Percentiles rank a stretch among this genome's conserved stretches.
Evolutionary conservation across 23 red algal species (phyloP).

Genomic region (Pyropia haitanensis): DNA sequence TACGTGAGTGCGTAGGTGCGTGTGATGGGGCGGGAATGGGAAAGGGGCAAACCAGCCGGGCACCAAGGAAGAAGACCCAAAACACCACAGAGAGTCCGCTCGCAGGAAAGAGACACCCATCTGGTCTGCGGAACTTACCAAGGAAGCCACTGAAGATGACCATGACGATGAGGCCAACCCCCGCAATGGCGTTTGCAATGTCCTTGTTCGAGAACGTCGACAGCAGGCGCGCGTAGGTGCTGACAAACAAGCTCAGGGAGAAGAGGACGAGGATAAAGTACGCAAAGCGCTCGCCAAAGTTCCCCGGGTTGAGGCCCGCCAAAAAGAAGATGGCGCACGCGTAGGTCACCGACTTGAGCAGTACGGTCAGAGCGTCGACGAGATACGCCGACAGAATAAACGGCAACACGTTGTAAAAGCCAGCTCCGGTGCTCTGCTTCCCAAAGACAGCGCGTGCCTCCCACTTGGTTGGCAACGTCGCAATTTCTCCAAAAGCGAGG

Average conservation of each 20-base stretch:
- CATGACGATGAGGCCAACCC: conserved; percentile 47
- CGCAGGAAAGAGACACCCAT: too few species aligned
- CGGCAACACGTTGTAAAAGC: conserved; percentile 43
- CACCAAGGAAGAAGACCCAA: too few species aligned
- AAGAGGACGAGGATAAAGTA: conserved; percentile 32
- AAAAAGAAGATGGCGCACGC: conserved; percentile 41
- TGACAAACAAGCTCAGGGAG: conserved; percentile 24
- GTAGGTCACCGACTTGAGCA: conserved; percentile 13
- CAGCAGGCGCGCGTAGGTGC: conserved; percentile 27
- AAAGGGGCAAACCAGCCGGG: too few species aligned
- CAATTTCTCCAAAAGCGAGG: conserved; percentile 27
- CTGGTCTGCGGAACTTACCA: too few species aligned
- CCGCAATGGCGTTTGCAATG: conserved; percentile 17
- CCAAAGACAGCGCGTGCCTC: conserved; percentile 41
- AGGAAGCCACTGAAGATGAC: conserved; percentile 73
- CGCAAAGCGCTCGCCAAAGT: conserved; percentile 35
- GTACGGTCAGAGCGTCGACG: conserved; percentile 30
- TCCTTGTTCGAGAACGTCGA: conserved; percentile 35
- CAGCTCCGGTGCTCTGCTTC: conserved; percentile 37
- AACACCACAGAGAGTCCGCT: too few species aligned
- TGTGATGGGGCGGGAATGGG: too few species aligned
- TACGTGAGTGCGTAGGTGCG: too few species aligned
- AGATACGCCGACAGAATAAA: conserved; percentile 32
- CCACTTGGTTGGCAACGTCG: conserved; percentile 22
- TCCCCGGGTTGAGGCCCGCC: conserved; percentile 53